Evolutionary conservation across 192 early-diverging fungal species (phyloP).

Genomic region (Spinellus fusiger): DNA sequence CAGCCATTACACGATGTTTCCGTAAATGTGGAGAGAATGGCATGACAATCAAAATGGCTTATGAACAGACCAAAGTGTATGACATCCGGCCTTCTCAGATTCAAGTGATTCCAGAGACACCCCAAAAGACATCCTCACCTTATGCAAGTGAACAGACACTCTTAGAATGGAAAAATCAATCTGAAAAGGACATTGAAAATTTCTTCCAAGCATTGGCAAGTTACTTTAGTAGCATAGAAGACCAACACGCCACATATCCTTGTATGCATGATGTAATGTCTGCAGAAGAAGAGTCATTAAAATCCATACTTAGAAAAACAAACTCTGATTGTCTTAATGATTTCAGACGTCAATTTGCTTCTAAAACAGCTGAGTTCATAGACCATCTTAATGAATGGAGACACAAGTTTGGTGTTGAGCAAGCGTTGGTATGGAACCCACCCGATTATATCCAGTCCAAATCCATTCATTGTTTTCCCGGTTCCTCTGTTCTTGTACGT

Average conservation of each 20-base stretch:
- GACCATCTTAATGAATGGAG: constrained; percentile 48
- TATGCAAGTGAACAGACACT: not conserved
- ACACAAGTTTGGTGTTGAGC: constrained; percentile 24
- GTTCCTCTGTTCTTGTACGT: constrained; percentile 74
- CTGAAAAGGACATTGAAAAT: no score
- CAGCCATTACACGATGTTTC: constrained; percentile 69
- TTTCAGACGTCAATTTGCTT: constrained; percentile 37
- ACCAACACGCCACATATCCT: no score
- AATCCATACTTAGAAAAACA: constrained; percentile 30
- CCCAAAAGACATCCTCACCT: not conserved
- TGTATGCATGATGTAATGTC: no score
- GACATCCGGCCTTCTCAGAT: constrained; percentile 62
- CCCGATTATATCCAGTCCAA: constrained; percentile 44
- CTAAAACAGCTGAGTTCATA: constrained; percentile 30
- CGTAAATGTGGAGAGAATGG: constrained; percentile 38
- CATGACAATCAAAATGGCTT: constrained; percentile 66
- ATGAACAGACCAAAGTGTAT: constrained; percentile 55
- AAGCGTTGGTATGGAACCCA: constrained; percentile 37
- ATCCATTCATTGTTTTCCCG: constrained; percentile 67
- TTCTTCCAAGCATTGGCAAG: not conserved
- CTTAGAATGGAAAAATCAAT: not conserved
- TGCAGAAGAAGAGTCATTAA: constrained; percentile 28
- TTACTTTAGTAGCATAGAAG: not conserved
- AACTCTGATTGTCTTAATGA: constrained; percentile 43
- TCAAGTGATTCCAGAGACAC: constrained; percentile 26